Base-by-base conservation (phyloP, 257 asterid species). In the Forsythia viridissima region DNA sequence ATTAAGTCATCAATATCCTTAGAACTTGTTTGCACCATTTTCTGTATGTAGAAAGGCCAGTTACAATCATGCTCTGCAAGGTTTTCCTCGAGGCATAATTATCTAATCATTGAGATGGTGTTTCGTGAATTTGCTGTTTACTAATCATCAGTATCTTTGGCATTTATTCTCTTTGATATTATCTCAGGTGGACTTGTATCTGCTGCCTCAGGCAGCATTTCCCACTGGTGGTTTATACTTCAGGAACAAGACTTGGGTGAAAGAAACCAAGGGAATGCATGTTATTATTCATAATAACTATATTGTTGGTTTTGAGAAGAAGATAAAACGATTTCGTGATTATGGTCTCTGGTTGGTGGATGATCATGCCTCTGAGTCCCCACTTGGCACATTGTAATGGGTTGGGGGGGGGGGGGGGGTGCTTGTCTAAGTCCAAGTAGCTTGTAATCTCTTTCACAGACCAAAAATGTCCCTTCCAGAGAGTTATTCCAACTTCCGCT, bases 161-260 rank as follows among this genome's bases (percentile, higher is more conserved):
- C 48, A 69, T 69, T 66, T 73, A 37, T 70, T 70, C 37, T 52
- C 15, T 13, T 48, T 7, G 4, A 48, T 13, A 48, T 75, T 63
- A 13, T 69, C 90, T 83, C 90, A 95, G 99, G 99, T 93, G 57
- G 99, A 96, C 74, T 76, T 93, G 79, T 96, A 93, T 87, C 85
- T 96, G 79, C 94, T 96, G 42, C 98, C 99, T 20, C 98, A 92
- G 78, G 86, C 77, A 2, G 98, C 97, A 10, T 96, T 96, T 88
- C 99, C 98, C 13, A 96, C 97, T 0, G 99, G 99, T 43, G 97
- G 99, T 44, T 85, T 96, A 82, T 96, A 92, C 91, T 96, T 96
- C 93, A 93, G 86, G 93, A 96, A 93, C 92, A 80, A 87, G 84
- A 92, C 96, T 16, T 96, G 99, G 99, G 97, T 85, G 15, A 70